These are phyloP conservation scores for Babesia gibsoni DNA, from an alignment of 169 alveolate genomes.

Conservation along the genomic window DNA sequence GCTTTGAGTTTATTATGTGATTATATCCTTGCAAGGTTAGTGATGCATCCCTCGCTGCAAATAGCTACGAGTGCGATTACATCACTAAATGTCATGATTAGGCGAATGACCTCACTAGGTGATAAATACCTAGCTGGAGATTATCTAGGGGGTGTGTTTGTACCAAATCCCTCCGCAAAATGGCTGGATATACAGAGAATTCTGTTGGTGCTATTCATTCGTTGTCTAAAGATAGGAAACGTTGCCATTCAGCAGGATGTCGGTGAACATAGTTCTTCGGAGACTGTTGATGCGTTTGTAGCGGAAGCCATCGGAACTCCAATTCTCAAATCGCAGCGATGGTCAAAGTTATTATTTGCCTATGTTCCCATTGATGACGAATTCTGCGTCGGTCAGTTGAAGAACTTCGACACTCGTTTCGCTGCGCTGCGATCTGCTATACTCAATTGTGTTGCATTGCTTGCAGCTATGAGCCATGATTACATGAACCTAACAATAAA, in stretches of 20 bases:
- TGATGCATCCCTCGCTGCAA: constrained; percentile 65
- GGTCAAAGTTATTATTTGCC: constrained; percentile 40
- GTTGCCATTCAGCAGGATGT: constrained; percentile 5
- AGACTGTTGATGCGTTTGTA: constrained; percentile 14
- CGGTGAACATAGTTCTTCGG: neutral
- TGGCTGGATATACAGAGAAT: constrained; percentile 45
- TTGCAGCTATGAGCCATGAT: constrained; percentile 47
- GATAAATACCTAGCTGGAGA: constrained; percentile 13
- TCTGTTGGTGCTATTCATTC: constrained; percentile 39
- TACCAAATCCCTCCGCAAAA: constrained; percentile 12
- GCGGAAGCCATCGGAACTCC: constrained; percentile 16
- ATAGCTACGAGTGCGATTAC: constrained; percentile 43
- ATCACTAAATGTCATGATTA: constrained; percentile 24
- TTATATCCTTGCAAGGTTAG: constrained; percentile 18
- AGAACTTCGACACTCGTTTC: constrained; percentile 54
- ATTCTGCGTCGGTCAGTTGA: constrained; percentile 57
- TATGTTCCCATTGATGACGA: constrained; percentile 53
- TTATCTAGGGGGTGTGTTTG: constrained; percentile 12
- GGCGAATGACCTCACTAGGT: constrained; percentile 29
- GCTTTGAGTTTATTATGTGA: constrained; percentile 27
- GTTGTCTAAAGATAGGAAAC: constrained; percentile 57
- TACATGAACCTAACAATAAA: constrained; percentile 32
- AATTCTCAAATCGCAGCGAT: constrained; percentile 10
- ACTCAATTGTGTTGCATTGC: constrained; percentile 28
- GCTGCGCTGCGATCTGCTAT: constrained; percentile 63